Evolutionary conservation across 176 grass and related monocot genomes (phyloP), one percentile per base, ranked within the genome.

Genomic region (Melocanna baccifera): DNA sequence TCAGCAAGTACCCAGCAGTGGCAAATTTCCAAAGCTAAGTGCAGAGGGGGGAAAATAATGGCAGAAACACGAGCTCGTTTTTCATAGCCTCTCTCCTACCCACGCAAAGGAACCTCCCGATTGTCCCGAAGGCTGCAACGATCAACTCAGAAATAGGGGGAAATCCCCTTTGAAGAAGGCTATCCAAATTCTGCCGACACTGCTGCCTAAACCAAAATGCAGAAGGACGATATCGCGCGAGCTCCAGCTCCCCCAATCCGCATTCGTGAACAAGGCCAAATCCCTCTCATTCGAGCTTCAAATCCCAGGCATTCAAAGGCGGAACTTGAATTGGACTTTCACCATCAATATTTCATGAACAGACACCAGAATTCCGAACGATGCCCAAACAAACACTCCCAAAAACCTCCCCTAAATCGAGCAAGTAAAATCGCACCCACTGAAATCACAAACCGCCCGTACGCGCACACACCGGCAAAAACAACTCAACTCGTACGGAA

Each of bases 321-420:
- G 4, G 76, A 82, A 46, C 68, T 76, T 71, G 71, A 69, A 69
- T 7, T 28, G 57, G 66, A 61, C 62, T 41, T 18, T 46, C 86
- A 7, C 63, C 52, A 53, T 23, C 30, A 40, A 13, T 43, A 63
- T 50, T 55, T 26, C 18, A 34, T 32, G 43, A 64, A 30, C 14
- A 58, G 75, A 29, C 34, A 73, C 57, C 12, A 30, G 47, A 83
- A 90, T 79, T 90, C 40, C 29, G 48, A 40, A 83, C 47, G 30
- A 53, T 67, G 18, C 47, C 36, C 50, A 11, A 46, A 65, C 87
- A 85, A 61, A 20, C 46, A 13, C 25, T 16, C 42, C 77, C 51
- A 46, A 81, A 73, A 85, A 85, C 83, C 83, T 81, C 18, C 50
- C 16, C 50, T 53, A 53, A 53, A 53, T 53, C 28, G 37, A 73